Evolutionary conservation across 2,329 filamentous ascomycete genomes (phyloP).

Genomic region (Claviceps pazoutovae): DNA sequence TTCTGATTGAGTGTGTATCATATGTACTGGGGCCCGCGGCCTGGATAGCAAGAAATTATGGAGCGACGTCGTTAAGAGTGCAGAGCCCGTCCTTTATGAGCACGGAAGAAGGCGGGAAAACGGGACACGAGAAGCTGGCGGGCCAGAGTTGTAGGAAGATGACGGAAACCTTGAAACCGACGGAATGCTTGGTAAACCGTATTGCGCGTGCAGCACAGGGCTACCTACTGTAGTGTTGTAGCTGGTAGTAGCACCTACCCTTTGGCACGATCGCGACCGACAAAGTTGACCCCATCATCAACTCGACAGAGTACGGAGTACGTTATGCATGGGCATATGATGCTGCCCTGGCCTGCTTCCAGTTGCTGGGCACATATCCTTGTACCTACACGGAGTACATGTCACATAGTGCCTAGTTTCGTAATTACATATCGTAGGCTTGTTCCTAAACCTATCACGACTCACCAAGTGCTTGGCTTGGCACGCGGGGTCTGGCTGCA

Average conservation of each 20-base stretch:
- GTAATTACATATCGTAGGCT: not conserved
- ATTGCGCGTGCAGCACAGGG: not conserved
- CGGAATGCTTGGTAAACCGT: not conserved
- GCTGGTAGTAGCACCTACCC: no score
- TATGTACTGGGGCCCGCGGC: not conserved
- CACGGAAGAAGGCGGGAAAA: not conserved
- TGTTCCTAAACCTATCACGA: not conserved
- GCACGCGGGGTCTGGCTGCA: not conserved
- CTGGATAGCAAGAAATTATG: not conserved
- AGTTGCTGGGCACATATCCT: no score
- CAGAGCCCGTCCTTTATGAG: not conserved
- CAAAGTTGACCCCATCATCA: no score
- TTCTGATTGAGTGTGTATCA: no score
- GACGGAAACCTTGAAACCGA: not conserved
- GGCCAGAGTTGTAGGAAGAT: not conserved
- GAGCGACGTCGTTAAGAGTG: not conserved
- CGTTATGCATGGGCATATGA: no score
- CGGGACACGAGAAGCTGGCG: not conserved
- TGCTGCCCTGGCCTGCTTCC: no score
- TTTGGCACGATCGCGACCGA: no score
- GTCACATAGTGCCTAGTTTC: no score
- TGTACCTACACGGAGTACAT: no score
- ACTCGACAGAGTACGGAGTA: no score
- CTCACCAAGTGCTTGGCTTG: not conserved
- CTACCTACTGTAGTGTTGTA: no score